These are phyloP conservation scores for Mycosphaerella sp. DNA, from an alignment of 2,329 filamentous ascomycete species.

Conservation along the genomic window DNA sequence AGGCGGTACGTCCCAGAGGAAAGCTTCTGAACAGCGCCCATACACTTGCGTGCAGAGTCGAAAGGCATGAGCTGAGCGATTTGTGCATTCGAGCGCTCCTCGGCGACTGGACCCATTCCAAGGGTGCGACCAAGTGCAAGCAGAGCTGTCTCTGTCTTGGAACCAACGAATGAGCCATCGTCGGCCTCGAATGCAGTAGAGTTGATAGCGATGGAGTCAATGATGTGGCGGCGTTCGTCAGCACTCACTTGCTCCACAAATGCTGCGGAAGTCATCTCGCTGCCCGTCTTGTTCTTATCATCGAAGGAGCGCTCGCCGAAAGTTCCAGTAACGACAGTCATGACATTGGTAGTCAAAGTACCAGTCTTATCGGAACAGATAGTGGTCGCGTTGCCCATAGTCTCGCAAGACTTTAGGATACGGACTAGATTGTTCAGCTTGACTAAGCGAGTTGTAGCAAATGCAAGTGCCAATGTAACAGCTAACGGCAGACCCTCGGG, in stretches of 20 bases:
- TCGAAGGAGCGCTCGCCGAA: constrained; percentile 48
- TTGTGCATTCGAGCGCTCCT: constrained; percentile 57
- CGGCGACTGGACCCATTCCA: constrained; percentile 55
- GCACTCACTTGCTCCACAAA: constrained; percentile 49
- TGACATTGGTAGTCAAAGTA: constrained; percentile 66
- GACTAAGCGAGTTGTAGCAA: constrained; percentile 61
- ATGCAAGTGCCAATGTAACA: constrained; percentile 61
- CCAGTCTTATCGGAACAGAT: constrained; percentile 78
- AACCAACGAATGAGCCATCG: constrained; percentile 64
- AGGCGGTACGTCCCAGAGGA: constrained; percentile 50
- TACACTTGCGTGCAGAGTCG: constrained; percentile 63
- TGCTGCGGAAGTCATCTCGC: constrained; percentile 48
- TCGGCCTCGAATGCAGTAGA: constrained; percentile 65
- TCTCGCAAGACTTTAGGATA: constrained; percentile 60
- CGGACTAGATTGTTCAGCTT: constrained; percentile 67
- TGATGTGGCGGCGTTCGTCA: constrained; percentile 51
- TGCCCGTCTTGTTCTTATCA: constrained; percentile 36
- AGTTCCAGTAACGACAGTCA: constrained; percentile 69
- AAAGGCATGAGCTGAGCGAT: constrained; percentile 54
- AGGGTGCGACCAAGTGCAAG: constrained; percentile 62
- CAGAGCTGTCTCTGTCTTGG: constrained; percentile 71
- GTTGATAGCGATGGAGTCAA: constrained; percentile 60
- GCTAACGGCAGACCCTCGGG: constrained; percentile 61
- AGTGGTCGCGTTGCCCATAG: constrained; percentile 66
- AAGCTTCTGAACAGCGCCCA: constrained; percentile 57